These are phyloP conservation scores for Pseudogymnoascus sp. DNA, from an alignment of 2,329 filamentous ascomycete species.

Conservation along the genomic window DNA sequence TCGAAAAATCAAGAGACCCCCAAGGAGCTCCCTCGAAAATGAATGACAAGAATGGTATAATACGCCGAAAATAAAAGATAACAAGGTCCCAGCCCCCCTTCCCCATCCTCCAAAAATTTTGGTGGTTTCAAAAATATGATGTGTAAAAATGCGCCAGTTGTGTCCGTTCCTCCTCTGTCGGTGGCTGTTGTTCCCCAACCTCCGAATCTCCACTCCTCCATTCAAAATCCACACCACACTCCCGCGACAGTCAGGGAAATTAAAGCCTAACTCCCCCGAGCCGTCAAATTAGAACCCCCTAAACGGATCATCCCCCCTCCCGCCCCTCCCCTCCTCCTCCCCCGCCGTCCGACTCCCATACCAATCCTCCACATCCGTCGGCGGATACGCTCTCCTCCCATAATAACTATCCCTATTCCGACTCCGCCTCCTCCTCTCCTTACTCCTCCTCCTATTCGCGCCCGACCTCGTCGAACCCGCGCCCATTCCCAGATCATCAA, in stretches of 20 bases:
- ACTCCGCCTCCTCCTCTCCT: conserved; percentile 21
- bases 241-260: not conserved
- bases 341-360: conserved; percentile 38
- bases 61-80: not conserved
- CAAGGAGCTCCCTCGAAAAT: too few relatives aligned
- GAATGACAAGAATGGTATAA: conserved; percentile 1
- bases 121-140: not conserved
- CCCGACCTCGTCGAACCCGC: conserved; percentile 11
- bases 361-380: conserved; percentile 37
- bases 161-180: not conserved
- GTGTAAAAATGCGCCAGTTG: not conserved
- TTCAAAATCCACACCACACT: too few relatives aligned
- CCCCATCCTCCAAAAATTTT: not conserved
- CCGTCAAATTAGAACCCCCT: conserved; percentile 52
- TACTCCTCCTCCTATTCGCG: conserved; percentile 21
- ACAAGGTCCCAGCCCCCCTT: not conserved
- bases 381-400: conserved; percentile 19
- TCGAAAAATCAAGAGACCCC: not conserved
- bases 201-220: not conserved
- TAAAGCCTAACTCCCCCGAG: not conserved
- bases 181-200: not conserved
- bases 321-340: conserved; percentile 41
- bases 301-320: conserved; percentile 51
- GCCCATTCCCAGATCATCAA: conserved; percentile 23
- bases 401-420: conserved; percentile 25